Evolutionary conservation across 1,284 basidiomycete genomes (phyloP), one percentile per base, ranked within the genome.

Genomic region (Irpex sp.): DNA sequence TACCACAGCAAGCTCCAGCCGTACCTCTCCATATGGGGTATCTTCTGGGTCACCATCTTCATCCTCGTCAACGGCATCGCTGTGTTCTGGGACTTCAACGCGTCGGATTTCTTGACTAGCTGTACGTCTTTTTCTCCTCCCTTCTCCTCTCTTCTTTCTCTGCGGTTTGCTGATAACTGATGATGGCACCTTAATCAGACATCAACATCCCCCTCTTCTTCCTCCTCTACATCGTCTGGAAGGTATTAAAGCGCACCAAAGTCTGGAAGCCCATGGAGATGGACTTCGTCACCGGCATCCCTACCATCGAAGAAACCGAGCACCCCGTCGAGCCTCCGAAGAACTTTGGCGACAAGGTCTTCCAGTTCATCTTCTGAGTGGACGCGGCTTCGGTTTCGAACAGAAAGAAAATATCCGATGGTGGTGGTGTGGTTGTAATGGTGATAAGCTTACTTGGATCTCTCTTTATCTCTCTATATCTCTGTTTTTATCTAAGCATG

Each of bases 221-320:
- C 66, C 61, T 73, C 50, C 74, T 81, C 58, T 85, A 76, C 72
- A 57, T 81, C 57, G 77, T 76, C 56, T 89, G 81, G 81, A 84
- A 88, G 78, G 55, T 82, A 61, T 67, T 71, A 71, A 83, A 85
- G 75, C 79, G 78, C 68, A 86, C 85, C 4, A 78, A 78, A 57
- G 68, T 81, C 57, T 82, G 83, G 76, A 77, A 73, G 54, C 76
- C 81, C 17, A 68, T 76, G 33, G 79, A 87, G 68, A 88, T 88
- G 79, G 86, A 88, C 76, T 86, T 89, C 67, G 72, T 78, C 64
- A 82, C 84, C 73, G 86, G 85, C 60, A 81, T 83, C 60, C 79
- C 83, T 17, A 78, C 81, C 56, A 61, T 83, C 59, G 83, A 85
- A 70, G 83, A 84, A 73, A 83, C 83, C 46, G 84, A 85, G 67